Percentiles rank a stretch among this genome's conserved stretches.
Conservation (phyloP, 805 yeast species). For the Pichia membranifaciens region DNA sequence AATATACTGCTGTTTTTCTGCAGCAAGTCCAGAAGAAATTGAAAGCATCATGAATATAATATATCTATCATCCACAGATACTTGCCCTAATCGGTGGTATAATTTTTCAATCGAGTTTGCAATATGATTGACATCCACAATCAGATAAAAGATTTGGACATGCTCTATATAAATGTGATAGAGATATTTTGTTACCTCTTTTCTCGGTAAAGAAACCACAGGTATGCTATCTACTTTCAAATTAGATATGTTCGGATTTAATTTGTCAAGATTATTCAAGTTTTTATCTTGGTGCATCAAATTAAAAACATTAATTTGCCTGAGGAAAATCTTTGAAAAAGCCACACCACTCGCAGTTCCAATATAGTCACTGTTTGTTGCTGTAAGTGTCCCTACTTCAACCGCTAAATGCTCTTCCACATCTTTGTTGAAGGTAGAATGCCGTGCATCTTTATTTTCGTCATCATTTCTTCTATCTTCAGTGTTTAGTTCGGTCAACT, state of each 20-base stretch:
- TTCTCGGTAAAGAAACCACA: no score
- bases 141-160: no score
- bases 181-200: no score
- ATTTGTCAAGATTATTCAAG: background rate
- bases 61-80: background rate
- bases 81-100: no score
- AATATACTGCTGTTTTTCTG: background rate
- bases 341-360: slow-evolving; percentile 3
- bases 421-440: background rate
- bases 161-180: no score
- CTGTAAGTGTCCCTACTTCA: background rate
- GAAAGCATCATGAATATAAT: background rate
- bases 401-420: background rate
- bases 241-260: background rate
- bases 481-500: no score
- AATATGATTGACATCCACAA: no score
- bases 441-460: background rate
- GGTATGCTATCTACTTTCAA: background rate
- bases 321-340: background rate
- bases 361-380: background rate
- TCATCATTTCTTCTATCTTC: background rate
- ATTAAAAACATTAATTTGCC: background rate
- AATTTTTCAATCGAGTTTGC: no score
- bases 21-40: background rate
- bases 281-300: no score